A percentile compares a stretch with the other conserved stretches of the same genome.
These are phyloP conservation scores for Aspergillus ochraceus DNA, from an alignment of 2,329 filamentous ascomycete genomes.

Conservation along the genomic window DNA sequence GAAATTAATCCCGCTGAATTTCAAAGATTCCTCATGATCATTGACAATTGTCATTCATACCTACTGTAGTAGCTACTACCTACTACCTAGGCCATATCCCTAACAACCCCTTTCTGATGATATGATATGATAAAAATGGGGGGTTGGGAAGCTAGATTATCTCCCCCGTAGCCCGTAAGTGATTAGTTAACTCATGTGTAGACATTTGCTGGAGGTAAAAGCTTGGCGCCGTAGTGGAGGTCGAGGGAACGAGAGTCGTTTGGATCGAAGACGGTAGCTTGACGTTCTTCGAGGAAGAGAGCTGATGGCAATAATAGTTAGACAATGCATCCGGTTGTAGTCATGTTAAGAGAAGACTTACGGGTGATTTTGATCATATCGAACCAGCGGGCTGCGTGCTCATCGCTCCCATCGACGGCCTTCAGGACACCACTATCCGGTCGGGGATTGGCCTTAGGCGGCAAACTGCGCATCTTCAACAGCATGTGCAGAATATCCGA, in stretches of 20 bases:
- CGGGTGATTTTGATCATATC: constrained; percentile 42
- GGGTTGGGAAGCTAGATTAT: not conserved
- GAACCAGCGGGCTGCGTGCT: constrained; percentile 42
- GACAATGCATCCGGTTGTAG: too few relatives aligned
- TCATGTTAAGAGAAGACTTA: constrained; percentile 24
- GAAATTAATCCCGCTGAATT: not conserved
- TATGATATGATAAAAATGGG: not conserved
- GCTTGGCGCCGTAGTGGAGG: constrained; percentile 38
- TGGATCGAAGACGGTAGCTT: constrained; percentile 39
- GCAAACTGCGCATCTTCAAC: constrained; percentile 56
- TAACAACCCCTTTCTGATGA: constrained; percentile 3
- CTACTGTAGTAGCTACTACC: not conserved
- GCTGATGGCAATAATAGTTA: constrained; percentile 23
- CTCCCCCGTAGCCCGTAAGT: not conserved
- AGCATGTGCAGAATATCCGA: constrained; percentile 59
- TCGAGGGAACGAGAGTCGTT: constrained; percentile 44
- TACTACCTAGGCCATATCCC: not conserved
- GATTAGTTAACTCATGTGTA: constrained; percentile 18
- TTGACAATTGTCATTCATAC: constrained; percentile 2
- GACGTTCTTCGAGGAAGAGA: constrained; percentile 39
- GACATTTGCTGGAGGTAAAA: constrained; percentile 31
- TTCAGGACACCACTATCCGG: constrained; percentile 40
- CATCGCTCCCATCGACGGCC: constrained; percentile 39
- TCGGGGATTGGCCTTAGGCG: constrained; percentile 40
- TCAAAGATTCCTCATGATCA: constrained; percentile 8